Conservation (phyloP, 768 basidiomycete species). For the Lentinula raphanica region DNA sequence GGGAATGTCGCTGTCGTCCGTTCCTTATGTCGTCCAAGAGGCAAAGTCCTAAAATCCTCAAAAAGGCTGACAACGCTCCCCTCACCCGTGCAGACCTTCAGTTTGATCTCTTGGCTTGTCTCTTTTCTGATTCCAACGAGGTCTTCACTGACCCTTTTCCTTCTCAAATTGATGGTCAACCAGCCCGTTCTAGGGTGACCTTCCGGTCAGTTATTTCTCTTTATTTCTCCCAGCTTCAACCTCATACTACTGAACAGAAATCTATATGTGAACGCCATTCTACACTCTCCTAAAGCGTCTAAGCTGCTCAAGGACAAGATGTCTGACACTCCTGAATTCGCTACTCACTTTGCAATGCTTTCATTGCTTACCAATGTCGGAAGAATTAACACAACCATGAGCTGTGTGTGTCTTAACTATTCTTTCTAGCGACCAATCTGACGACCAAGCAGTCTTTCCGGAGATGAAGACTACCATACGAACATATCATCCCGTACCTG, state of each 20-base stretch:
- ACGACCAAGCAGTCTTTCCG: slow-evolving; percentile 52
- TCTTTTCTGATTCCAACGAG: slow-evolving; percentile 64
- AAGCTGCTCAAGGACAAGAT: slow-evolving; percentile 71
- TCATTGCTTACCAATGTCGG: slow-evolving; percentile 74
- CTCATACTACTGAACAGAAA: slow-evolving; percentile 25
- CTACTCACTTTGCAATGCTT: slow-evolving; percentile 70
- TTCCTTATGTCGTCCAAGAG: slow-evolving; percentile 28
- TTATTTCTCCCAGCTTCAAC: background rate
- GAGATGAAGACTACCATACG: slow-evolving; percentile 76
- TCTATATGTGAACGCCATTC: slow-evolving; percentile 46
- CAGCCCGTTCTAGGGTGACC: slow-evolving; percentile 3
- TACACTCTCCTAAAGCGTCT: slow-evolving; percentile 61
- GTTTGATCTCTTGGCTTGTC: slow-evolving; percentile 70
- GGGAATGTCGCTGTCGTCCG: slow-evolving; percentile 4
- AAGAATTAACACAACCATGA: slow-evolving; percentile 77
- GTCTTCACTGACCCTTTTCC: slow-evolving; percentile 45
- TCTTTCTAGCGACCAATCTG: background rate
- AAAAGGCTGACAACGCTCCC: slow-evolving; percentile 61
- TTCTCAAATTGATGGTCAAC: background rate
- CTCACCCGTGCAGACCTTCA: slow-evolving; percentile 66
- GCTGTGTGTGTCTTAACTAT: slow-evolving; percentile 45
- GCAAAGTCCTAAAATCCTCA: slow-evolving; percentile 40
- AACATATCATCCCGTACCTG: slow-evolving; percentile 75
- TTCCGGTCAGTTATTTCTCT: background rate
- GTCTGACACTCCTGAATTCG: slow-evolving; percentile 50